Conservation (phyloP, 2,329 filamentous ascomycete genomes). For the Lasiodiplodia hormozganensis region DNA sequence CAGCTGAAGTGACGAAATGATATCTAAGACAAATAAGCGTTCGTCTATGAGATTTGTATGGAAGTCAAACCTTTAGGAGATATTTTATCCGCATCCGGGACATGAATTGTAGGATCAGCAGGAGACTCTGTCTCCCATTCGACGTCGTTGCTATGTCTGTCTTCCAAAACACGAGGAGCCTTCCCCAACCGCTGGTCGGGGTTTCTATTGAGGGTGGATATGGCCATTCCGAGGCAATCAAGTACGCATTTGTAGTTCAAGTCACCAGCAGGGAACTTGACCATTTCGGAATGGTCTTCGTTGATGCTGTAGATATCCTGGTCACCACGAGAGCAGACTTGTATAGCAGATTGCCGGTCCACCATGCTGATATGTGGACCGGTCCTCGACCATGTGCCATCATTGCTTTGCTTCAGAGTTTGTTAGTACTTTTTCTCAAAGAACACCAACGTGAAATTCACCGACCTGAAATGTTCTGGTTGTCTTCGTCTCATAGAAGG, state of each 20-base stretch:
- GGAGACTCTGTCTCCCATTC: rapidly evolving
- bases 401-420: background rate
- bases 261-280: background rate
- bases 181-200: rapidly evolving
- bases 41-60: background rate
- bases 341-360: background rate
- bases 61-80: background rate
- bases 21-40: background rate
- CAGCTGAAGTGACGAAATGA: background rate
- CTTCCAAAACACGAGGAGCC: rapidly evolving
- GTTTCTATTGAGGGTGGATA: background rate
- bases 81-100: rapidly evolving
- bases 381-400: background rate
- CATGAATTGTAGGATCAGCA: background rate
- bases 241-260: background rate
- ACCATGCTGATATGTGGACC: background rate
- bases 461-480: background rate
- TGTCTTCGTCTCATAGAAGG: conserved; percentile 7
- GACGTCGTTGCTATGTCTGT: rapidly evolving
- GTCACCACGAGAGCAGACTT: background rate
- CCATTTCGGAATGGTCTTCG: conserved; percentile 4
- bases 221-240: background rate
- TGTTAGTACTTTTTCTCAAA: background rate
- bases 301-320: background rate
- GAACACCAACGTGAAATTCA: rapidly evolving